Base-by-base conservation (phyloP, 352 stramenopile species). In the Pythium monospermum region DNA sequence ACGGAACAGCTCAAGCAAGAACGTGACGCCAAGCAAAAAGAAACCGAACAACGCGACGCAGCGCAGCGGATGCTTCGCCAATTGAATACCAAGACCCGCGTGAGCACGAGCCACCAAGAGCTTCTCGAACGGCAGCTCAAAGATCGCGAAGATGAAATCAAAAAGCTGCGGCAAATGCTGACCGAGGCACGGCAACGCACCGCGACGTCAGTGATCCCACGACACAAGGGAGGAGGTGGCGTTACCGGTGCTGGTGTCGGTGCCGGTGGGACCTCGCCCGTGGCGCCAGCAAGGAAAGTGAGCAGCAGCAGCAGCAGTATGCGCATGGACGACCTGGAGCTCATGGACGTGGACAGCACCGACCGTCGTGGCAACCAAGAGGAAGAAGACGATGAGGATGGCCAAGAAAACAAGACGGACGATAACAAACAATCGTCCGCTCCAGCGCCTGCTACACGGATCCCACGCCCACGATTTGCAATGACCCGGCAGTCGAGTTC, bases 121-220 rank as follows among this genome's bases (percentile, higher is more conserved):
- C 64, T 66, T 5, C 51, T 88, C 1, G 76, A 88, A 51, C 72
- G 68, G n/a, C 50, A 87, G 53, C 43, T 93, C 13, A 69, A 72
- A n/a, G 79, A 87, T 33, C 75, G 82, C 15, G 82, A 93, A 50
- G 74, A 85, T 32, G 82, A 93, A 49, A 82, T 93, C 30, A 82
- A 83, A 48, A 91, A 88, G 47, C 53, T 93, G 25, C 76, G 82
- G 6, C 75, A 87, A 21, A 53, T 77, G 61, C 53, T 93, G 18
- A 87, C 70, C 0, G 82, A 93, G 44, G 77, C 79, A 6, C 76
- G 82, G 2, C 76, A 84, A 40, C 73, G 82, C 23, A 89, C 64
- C 23, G 81, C 80, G n/a, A 76, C 67, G 15, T 78, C 79, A 3
- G 71, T 91, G 12, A 88, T 91, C 32, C 81, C 81, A n/a, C 70